A percentile compares a stretch with the other conserved stretches of the same genome.
Evolutionary conservation across 345 rosid species (phyloP).

Genomic region (Gossypium ekmanianum): DNA sequence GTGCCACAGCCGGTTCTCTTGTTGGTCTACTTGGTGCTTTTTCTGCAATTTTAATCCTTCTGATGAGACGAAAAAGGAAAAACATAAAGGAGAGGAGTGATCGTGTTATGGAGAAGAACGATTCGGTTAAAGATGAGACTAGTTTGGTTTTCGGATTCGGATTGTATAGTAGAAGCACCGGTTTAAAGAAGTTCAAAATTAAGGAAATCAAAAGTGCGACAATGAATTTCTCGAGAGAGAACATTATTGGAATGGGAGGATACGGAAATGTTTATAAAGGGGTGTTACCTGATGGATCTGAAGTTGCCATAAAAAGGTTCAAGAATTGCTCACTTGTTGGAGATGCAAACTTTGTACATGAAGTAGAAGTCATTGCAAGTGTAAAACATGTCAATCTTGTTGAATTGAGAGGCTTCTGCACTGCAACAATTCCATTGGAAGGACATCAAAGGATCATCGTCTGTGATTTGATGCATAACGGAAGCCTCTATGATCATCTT

Average conservation of each 20-base stretch:
- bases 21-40: slow-evolving; percentile 25
- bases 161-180: background rate
- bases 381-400: slow-evolving; percentile 41
- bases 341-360: slow-evolving; percentile 36
- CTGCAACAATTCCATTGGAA: slow-evolving; percentile 25
- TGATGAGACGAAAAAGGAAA: slow-evolving; percentile 12
- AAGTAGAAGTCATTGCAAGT: slow-evolving; percentile 45
- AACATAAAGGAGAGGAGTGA: background rate
- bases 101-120: slow-evolving; percentile 16
- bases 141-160: slow-evolving; percentile 17
- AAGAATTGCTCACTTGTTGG: slow-evolving; percentile 34
- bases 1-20: slow-evolving; percentile 27
- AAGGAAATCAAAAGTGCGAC: slow-evolving; percentile 4
- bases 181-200: slow-evolving; percentile 10
- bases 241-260: slow-evolving; percentile 11
- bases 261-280: slow-evolving; percentile 36
- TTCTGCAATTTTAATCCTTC: slow-evolving; percentile 20
- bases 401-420: slow-evolving; percentile 43
- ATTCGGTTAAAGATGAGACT: slow-evolving; percentile 3
- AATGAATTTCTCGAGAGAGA: slow-evolving; percentile 4
- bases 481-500: slow-evolving; percentile 42
- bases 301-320: slow-evolving; percentile 44
- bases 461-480: slow-evolving; percentile 35
- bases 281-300: slow-evolving; percentile 27
- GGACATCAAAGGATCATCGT: slow-evolving; percentile 39